These are phyloP conservation scores for Trypanosoma melophagium DNA, from an alignment of 208 protist genomes.

Conservation along the genomic window DNA sequence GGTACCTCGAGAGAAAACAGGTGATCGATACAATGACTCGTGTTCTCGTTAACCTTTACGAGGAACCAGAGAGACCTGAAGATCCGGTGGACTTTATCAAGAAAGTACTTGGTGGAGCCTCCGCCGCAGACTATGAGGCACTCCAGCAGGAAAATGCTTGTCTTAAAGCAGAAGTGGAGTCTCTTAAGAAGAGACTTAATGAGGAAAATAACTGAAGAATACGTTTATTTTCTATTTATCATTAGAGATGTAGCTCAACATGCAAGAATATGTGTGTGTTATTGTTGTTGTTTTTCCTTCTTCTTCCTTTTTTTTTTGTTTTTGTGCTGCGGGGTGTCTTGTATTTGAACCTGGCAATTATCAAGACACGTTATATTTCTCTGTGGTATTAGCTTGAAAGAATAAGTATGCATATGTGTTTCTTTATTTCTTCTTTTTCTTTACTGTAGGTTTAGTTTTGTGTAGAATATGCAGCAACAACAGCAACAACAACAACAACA, in stretches of 20 bases:
- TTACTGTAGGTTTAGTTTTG: slow-evolving; percentile 1
- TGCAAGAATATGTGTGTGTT: neutral
- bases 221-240: neutral
- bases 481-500: slow-evolving; percentile 4
- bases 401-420: neutral
- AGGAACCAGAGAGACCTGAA: slow-evolving; percentile 91
- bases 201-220: slow-evolving; percentile 31
- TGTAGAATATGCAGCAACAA: neutral
- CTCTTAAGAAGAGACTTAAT: slow-evolving; percentile 73
- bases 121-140: slow-evolving; percentile 81
- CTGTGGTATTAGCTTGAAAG: neutral
- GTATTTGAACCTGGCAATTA: too few relatives aligned
- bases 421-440: slow-evolving; percentile 9
- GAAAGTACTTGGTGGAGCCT: slow-evolving; percentile 89
- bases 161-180: slow-evolving; percentile 81
- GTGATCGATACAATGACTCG: slow-evolving; percentile 92
- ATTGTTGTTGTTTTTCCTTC: too few relatives aligned
- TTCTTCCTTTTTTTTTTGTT: too few relatives aligned
- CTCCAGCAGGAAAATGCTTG: slow-evolving; percentile 83
- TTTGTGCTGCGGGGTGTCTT: too few relatives aligned
- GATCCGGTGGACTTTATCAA: slow-evolving; percentile 94
- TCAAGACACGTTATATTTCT: too few relatives aligned
- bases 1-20: slow-evolving; percentile 91
- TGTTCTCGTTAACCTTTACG: slow-evolving; percentile 92
- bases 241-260: neutral